phyloP scores from a whole-genome alignment of 2,329 filamentous ascomycete species.

The Eutypa lata region DNA sequence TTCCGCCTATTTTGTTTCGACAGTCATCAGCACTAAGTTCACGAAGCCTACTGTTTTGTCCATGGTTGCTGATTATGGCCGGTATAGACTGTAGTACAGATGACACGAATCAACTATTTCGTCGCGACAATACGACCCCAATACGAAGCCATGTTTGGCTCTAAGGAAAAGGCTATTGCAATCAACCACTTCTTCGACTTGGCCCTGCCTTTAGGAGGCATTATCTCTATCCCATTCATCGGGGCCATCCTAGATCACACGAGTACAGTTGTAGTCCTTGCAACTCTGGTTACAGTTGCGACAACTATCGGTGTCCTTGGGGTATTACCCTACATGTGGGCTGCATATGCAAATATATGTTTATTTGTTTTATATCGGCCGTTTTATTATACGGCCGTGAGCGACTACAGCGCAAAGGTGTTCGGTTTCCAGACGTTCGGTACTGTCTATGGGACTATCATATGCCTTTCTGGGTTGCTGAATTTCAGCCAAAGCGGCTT shows the following conservation, averaged over 20 bases:
- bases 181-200: slow-evolving; percentile 86
- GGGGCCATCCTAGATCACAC: slow-evolving; percentile 75
- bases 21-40: background rate
- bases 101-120: slow-evolving; percentile 88
- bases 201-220: slow-evolving; percentile 78
- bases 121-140: slow-evolving; percentile 82
- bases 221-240: slow-evolving; percentile 84
- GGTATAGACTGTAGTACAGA: slow-evolving; percentile 62
- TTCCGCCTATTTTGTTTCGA: background rate
- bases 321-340: slow-evolving; percentile 64
- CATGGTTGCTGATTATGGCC: background rate
- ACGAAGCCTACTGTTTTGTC: background rate
- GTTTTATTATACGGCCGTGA: slow-evolving; percentile 88
- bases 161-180: slow-evolving; percentile 56
- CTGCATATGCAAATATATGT: slow-evolving; percentile 71
- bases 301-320: slow-evolving; percentile 76
- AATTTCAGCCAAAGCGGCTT: slow-evolving; percentile 82
- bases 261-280: slow-evolving; percentile 68
- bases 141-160: slow-evolving; percentile 71
- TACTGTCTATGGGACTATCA: slow-evolving; percentile 89
- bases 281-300: slow-evolving; percentile 65
- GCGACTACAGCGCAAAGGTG: slow-evolving; percentile 85
- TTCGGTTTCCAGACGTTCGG: slow-evolving; percentile 91
- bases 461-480: slow-evolving; percentile 77
- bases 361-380: slow-evolving; percentile 85